Evolutionary conservation across 2,329 filamentous ascomycete species (phyloP).

Genomic region (Epichloe scottii): DNA sequence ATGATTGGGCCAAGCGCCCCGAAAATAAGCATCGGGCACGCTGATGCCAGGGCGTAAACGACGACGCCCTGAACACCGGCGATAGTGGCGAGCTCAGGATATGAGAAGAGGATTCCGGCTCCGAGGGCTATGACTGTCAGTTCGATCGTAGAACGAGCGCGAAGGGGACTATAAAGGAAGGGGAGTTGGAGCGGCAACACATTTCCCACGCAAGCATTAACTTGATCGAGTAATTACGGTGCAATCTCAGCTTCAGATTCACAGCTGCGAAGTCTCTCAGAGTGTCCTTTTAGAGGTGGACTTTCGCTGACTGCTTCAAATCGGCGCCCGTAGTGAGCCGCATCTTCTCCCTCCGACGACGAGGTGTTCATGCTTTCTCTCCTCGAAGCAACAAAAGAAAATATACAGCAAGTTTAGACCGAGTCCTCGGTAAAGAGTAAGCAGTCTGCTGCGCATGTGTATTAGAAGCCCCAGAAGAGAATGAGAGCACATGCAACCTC

Average conservation of each 20-base stretch:
- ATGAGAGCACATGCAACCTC: not conserved
- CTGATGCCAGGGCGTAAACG: constrained; percentile 61
- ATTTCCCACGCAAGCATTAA: constrained; percentile 98
- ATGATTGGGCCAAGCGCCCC: constrained; percentile 66
- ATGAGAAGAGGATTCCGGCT: constrained; percentile 72
- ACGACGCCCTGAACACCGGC: constrained; percentile 67
- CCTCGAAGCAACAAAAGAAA: not conserved
- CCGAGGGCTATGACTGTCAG: constrained; percentile 57
- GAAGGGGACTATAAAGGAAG: constrained; percentile 14
- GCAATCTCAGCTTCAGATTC: constrained; percentile 76
- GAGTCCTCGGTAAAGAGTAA: not conserved
- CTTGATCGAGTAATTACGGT: constrained; percentile 97
- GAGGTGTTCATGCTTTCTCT: constrained; percentile 3
- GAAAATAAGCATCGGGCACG: constrained; percentile 63
- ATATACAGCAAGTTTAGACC: too few species aligned
- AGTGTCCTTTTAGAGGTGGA: constrained; percentile 31
- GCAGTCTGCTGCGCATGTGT: not conserved
- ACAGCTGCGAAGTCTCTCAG: constrained; percentile 12
- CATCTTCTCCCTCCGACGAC: constrained; percentile 26
- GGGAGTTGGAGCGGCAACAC: constrained; percentile 69
- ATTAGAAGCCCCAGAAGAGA: not conserved
- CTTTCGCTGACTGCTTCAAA: constrained; percentile 34
- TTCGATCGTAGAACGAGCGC: constrained; percentile 11
- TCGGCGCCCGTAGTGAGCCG: constrained; percentile 82
- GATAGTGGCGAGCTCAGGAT: constrained; percentile 69